These are phyloP conservation scores for Magnolia changhungtana DNA, from an alignment of 164 flowering plant species.

Conservation along the genomic window DNA sequence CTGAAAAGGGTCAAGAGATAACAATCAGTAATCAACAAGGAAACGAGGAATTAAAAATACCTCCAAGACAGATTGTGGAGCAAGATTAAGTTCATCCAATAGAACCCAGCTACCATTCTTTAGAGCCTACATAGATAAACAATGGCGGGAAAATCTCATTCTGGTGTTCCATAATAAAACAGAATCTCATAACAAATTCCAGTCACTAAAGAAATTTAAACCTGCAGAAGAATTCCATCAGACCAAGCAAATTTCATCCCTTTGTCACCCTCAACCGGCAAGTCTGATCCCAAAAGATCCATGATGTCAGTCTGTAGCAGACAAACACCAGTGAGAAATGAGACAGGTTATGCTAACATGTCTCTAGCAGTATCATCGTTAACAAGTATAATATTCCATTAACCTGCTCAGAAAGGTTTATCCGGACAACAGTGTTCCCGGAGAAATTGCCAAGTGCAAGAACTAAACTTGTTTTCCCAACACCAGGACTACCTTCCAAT, in stretches of 20 bases:
- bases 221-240: conserved; percentile 97
- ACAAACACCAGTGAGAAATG: not conserved
- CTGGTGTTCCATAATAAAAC: not conserved
- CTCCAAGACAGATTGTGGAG: conserved; percentile 98
- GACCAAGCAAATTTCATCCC: conserved; percentile 98
- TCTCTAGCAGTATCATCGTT: not conserved
- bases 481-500: conserved; percentile 99
- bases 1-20: not conserved
- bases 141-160: not conserved
- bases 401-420: conserved; percentile 98
- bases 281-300: conserved; percentile 95
- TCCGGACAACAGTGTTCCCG: conserved; percentile 87
- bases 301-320: conserved; percentile 82
- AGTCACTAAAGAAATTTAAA: conserved; percentile 14
- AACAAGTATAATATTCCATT: not conserved
- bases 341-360: not conserved
- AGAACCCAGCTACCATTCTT: conserved; percentile 91
- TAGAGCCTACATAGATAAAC: conserved; percentile 53
- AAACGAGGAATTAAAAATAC: conserved; percentile 21
- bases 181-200: conserved; percentile 1
- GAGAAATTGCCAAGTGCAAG: conserved; percentile 80
- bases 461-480: conserved; percentile 94
- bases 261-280: conserved; percentile 79
- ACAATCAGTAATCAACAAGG: not conserved
- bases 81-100: conserved; percentile 96